Percentiles rank a stretch among this genome's conserved stretches.
These are phyloP conservation scores for Dillenia turbinata DNA, from an alignment of 164 flowering plant genomes.

Conservation along the genomic window DNA sequence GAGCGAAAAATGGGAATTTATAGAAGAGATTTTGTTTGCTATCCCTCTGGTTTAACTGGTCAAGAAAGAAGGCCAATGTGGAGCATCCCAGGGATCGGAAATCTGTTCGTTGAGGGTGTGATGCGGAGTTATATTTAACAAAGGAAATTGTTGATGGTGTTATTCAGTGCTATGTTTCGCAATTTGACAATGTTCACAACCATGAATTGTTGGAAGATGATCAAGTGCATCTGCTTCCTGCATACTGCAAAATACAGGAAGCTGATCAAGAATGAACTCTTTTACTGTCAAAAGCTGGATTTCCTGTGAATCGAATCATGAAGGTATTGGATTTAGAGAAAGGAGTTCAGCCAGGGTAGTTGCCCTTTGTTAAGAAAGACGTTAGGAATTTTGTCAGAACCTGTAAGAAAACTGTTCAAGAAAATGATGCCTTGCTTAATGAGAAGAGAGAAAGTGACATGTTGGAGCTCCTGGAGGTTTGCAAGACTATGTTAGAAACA, in stretches of 20 bases:
- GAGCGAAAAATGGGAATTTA: slow-evolving; percentile 34
- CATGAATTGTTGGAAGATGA: slow-evolving; percentile 39
- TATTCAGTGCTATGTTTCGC: slow-evolving; percentile 35
- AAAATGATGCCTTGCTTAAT: slow-evolving; percentile 18
- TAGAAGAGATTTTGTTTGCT: slow-evolving; percentile 37
- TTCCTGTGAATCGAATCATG: slow-evolving; percentile 32
- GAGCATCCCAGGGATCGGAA: slow-evolving; percentile 39
- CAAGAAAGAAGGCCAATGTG: slow-evolving; percentile 33
- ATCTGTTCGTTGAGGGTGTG: slow-evolving; percentile 40
- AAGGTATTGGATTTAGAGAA: slow-evolving; percentile 35
- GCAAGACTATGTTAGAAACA: slow-evolving; percentile 28
- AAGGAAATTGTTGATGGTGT: slow-evolving; percentile 30
- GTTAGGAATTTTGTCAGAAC: slow-evolving; percentile 35
- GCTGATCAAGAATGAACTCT: slow-evolving; percentile 35
- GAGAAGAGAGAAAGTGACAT: slow-evolving; percentile 18
- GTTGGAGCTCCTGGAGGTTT: slow-evolving; percentile 31
- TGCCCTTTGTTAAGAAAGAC: slow-evolving; percentile 38
- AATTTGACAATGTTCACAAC: slow-evolving; percentile 38
- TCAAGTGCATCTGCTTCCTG: slow-evolving; percentile 38
- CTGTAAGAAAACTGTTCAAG: slow-evolving; percentile 34
- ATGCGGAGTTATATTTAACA: slow-evolving; percentile 32
- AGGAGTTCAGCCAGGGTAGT: slow-evolving; percentile 35
- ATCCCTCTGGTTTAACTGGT: slow-evolving; percentile 33
- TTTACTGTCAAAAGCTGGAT: slow-evolving; percentile 37
- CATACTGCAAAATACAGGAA: slow-evolving; percentile 35